A percentile compares a stretch with the other conserved stretches of the same genome.
Evolutionary conservation across 768 basidiomycete genomes (phyloP).

Genomic region (Serendipita sp.): DNA sequence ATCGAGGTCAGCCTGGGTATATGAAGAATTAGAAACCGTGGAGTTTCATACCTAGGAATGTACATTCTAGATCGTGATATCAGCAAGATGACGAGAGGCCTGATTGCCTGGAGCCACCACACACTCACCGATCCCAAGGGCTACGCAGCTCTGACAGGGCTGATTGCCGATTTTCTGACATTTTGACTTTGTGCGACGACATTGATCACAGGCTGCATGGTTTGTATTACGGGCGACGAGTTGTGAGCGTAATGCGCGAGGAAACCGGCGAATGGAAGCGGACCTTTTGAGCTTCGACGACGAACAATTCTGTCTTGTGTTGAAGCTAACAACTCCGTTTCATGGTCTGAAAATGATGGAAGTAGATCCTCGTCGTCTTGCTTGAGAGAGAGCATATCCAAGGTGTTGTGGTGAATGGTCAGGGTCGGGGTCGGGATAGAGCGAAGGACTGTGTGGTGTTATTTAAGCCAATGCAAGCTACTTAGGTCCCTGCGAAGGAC

Average conservation of each 20-base stretch:
- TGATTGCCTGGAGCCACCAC: neutral
- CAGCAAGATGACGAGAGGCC: neutral
- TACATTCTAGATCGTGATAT: neutral
- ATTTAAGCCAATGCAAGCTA: too few species aligned
- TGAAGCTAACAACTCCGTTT: neutral
- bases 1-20: neutral
- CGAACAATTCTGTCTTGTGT: neutral
- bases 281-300: neutral
- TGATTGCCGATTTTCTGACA: neutral
- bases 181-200: neutral
- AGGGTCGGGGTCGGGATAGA: too few species aligned
- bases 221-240: neutral
- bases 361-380: neutral
- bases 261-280: neutral
- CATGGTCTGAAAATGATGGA: slow-evolving; percentile 3
- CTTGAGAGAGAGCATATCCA: neutral
- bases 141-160: slow-evolving; percentile 1
- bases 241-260: neutral
- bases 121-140: neutral
- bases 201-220: neutral
- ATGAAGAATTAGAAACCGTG: neutral
- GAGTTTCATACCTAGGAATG: neutral
- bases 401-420: neutral
- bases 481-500: too few species aligned
- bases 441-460: too few species aligned